Evolutionary conservation across 495 filamentous ascomycete genomes (phyloP), one percentile per base, ranked within the genome.

Genomic region (Penicillium mononematosum): DNA sequence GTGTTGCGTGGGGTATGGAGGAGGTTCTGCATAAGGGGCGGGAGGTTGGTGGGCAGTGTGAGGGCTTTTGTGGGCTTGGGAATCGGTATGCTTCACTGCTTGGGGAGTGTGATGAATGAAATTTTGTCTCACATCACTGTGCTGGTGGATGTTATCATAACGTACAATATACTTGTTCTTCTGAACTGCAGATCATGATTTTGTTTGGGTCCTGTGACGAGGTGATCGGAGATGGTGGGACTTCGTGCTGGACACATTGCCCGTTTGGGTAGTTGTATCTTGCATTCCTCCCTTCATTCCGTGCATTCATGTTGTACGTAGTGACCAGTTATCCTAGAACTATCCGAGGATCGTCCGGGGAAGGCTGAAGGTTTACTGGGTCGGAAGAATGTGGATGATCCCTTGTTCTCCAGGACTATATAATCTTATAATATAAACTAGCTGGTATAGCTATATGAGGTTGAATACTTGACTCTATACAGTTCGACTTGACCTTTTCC

Each of bases 1-100:
- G 84, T 50, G 78, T 88, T 43, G 76, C 81, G 7, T 86, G 82
- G 83, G 77, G 76, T 2, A 71, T 86, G 58, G 76, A 81, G 58
- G 81, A 84, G 59, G 62, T 81, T 10, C 48, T 79, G 45, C 73
- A 68, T 31, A 62, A 64, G 39, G 53, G 55, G 53, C 53, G 54
- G 54, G 60, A 56, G 31, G 58, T 67, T 57, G 64, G 59, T 43
- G 55, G 64, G 24, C 55, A 63, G 63, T 63, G 61, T 56, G 60
- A 69, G 49, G 62, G 64, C 10, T 69, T 69, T 22, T 73, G 70
- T 48, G 63, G 71, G 22, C 52, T 70, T 54, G 69, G 69, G n/a
- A 72, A 72, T 57, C 65, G 67, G 63, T 72, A 72, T 68, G 65
- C 61, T 25, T 67, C 58, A 10, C 47, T 69, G 48, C 32, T 63